Evolutionary conservation across 2,329 filamentous ascomycete genomes (phyloP), one percentile per base, ranked within the genome.

Genomic region (Chalaropsis ovoidea): DNA sequence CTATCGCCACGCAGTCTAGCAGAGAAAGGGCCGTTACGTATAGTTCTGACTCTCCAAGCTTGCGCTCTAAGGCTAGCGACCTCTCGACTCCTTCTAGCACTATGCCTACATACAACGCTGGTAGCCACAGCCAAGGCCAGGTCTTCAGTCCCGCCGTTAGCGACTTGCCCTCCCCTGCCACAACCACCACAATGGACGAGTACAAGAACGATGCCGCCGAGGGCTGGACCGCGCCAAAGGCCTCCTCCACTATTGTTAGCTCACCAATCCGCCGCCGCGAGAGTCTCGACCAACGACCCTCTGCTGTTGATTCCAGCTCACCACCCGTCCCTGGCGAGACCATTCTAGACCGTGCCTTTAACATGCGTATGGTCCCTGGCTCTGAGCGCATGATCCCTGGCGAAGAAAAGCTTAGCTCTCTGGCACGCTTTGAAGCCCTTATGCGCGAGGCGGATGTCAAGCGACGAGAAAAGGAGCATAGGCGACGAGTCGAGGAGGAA

Each of bases 311-410:
- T 49, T 78, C 79, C 1, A 78, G 77, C 69, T 80, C 81, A 0
- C 81, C 82, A 0, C 79, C 81, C 1, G 75, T 73, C 0, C 81
- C 81, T 1, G 78, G 84, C 17, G 84, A 87, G 73, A 86, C 85
- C 0, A 87, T 87, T 63, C 73, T 87, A n/a, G 85, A 87, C 71
- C 76, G 85, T 47, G 85, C 85, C 0, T 87, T 87, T 70, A 82
- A 85, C 69, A 74, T 87, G 74, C 78, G 81, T 8, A 83, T 77
- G 66, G 85, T 87, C 42, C 84, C 84, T 17, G 84, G 84, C 5
- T 82, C 81, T 1, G 82, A 84, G 11, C 74, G 75, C 7, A 76
- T 80, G 62, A 69, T 78, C 1, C 78, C 80, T 0, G 83, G 83
- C 3, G 82, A 85, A 68, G 83, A 86, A 69, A 85, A 86, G 67